phyloP scores from a whole-genome alignment of 495 filamentous ascomycete species.

The Aspergillus conjunctus region DNA sequence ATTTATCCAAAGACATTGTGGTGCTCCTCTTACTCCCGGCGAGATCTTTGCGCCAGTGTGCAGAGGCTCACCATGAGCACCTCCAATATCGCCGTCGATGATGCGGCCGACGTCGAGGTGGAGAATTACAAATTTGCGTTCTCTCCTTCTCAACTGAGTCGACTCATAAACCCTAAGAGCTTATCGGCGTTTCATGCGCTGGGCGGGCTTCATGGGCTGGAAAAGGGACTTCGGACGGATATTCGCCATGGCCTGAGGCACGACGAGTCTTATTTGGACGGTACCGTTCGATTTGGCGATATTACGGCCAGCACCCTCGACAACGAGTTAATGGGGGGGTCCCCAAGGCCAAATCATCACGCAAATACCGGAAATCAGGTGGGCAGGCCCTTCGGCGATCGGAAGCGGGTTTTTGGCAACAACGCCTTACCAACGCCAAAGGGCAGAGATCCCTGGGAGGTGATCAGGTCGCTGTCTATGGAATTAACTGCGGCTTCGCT shows the following conservation, averaged over 20 bases:
- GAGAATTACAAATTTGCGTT: slow-evolving; percentile 52
- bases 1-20: not conserved
- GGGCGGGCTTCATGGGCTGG: slow-evolving; percentile 62
- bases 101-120: not conserved
- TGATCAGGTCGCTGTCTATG: not conserved
- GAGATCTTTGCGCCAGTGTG: too few relatives aligned
- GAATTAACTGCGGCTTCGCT: not conserved
- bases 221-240: slow-evolving; percentile 62
- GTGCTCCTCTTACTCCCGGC: not conserved
- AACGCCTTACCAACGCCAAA: not conserved
- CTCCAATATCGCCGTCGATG: not conserved
- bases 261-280: slow-evolving; percentile 48
- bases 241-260: slow-evolving; percentile 57
- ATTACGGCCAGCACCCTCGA: not conserved
- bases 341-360: too few relatives aligned
- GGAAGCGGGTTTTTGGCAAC: not conserved
- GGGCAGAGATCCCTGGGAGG: too few relatives aligned
- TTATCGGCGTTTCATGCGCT: slow-evolving; percentile 63
- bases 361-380: not conserved
- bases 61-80: not conserved
- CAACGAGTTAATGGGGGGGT: too few relatives aligned
- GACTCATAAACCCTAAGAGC: slow-evolving; percentile 67
- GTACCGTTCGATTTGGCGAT: not conserved
- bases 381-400: not conserved
- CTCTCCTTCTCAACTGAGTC: slow-evolving; percentile 61